Conservation (phyloP, 2,329 filamentous ascomycete species). For the Nannizzia gypsea region DNA sequence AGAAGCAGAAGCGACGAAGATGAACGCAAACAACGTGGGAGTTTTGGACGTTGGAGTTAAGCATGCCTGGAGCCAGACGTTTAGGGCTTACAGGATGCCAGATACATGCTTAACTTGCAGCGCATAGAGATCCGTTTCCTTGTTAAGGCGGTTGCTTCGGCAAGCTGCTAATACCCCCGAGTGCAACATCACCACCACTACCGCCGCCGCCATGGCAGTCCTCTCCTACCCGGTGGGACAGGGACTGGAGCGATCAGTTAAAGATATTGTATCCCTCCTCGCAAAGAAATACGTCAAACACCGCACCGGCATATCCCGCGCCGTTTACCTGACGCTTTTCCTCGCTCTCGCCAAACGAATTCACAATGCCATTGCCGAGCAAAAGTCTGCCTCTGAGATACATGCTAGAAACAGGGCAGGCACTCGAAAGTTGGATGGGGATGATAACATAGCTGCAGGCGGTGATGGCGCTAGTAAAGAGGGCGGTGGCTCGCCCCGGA, state of each 20-base stretch:
- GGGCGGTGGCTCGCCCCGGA: slow-evolving; percentile 38
- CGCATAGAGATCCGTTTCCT: not conserved
- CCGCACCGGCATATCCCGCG: slow-evolving; percentile 69
- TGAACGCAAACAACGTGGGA: not conserved
- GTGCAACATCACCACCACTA: not conserved
- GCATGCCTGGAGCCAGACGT: not conserved
- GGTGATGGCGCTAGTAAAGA: slow-evolving; percentile 20
- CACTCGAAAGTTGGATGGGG: slow-evolving; percentile 24
- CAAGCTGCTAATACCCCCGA: not conserved
- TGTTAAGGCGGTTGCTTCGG: not conserved
- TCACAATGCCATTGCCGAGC: slow-evolving; percentile 81
- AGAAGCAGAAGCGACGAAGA: not conserved
- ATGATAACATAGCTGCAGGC: slow-evolving; percentile 9
- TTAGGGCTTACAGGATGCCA: not conserved
- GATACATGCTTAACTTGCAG: not conserved
- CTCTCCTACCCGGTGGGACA: slow-evolving; percentile 55
- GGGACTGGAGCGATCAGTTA: slow-evolving; percentile 52
- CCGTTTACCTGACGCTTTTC: slow-evolving; percentile 71
- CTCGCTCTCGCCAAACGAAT: slow-evolving; percentile 74
- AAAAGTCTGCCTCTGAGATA: slow-evolving; percentile 68
- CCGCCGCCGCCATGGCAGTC: slow-evolving; percentile 47
- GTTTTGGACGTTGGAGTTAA: not conserved
- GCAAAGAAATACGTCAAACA: slow-evolving; percentile 64
- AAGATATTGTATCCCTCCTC: slow-evolving; percentile 53
- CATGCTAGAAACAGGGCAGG: slow-evolving; percentile 49